Evolutionary conservation across 495 filamentous ascomycete genomes (phyloP), one percentile per base, ranked within the genome.

Genomic region (Pseudevernia furfuracea): DNA sequence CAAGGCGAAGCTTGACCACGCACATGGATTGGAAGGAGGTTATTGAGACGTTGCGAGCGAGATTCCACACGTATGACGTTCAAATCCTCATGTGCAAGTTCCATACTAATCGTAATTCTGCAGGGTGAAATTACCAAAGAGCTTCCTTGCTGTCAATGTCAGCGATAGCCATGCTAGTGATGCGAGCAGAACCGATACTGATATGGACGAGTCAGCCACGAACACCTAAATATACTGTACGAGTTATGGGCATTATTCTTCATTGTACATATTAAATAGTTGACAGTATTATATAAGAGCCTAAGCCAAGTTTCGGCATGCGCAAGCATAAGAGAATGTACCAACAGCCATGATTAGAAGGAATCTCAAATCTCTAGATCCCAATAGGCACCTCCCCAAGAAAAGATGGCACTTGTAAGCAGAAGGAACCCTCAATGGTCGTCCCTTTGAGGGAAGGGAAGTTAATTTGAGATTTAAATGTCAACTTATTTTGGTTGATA

Each of bases 1-100:
- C 91, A 21, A 82, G 91, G 66, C 82, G 94, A 62, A 96, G 90
- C 73, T 75, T 98, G 67, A 97, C 92, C 19, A 84, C 88, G n/a
- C 94, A 98, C 74, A 81, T 83, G 28, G 91, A 97, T 72, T 98
- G 95, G 95, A 96, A 92, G 74, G 82, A 91, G 66, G 89, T 97
- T 36, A 89, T 98, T 63, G 91, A 96, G 75, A 97, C 92, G 5
- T 77, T 98, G 59, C 84, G 91, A 67, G 95, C 89, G 34, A 96
- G 95, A 73, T 98, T 98, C 70, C 87, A 96, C 68, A 90, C 89
- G 90, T 94, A 81, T 80, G 89, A 81, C 48, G 37, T 46, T 55
- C 25, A 21, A 63, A 21, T 58, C 52, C 59, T 61, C 60, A 39
- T 60, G 57, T 36, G 19, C 58, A 53, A 49, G 46, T 53, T 36